Percentiles rank a stretch among this genome's conserved stretches.
phyloP scores from a whole-genome alignment of 176 grass and related monocot genomes.

The Themeda triandra region DNA sequence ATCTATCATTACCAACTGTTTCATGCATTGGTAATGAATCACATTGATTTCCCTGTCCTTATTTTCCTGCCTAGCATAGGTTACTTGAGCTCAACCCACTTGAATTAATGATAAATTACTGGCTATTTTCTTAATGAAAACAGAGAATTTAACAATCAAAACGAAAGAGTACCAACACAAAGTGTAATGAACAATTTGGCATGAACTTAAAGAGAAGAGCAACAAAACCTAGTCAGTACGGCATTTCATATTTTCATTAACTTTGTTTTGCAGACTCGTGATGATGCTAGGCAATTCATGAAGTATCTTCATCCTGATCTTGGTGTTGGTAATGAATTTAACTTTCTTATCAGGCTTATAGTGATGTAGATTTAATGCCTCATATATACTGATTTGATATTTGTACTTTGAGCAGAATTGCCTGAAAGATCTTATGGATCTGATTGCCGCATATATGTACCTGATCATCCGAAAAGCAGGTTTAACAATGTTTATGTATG shows the following conservation, averaged over 20 bases:
- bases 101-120: background rate
- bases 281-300: slow-evolving; percentile 96
- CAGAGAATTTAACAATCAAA: background rate
- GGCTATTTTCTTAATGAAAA: background rate
- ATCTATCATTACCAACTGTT: background rate
- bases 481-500: slow-evolving; percentile 99
- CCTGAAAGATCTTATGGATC: slow-evolving; percentile 98
- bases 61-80: background rate
- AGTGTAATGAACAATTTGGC: background rate
- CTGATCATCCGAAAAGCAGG: slow-evolving; percentile 91
- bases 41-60: background rate
- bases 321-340: slow-evolving; percentile 73
- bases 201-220: background rate
- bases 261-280: slow-evolving; percentile 64
- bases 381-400: slow-evolving; percentile 24
- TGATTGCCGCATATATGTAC: slow-evolving; percentile 97
- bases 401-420: slow-evolving; percentile 58
- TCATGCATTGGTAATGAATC: background rate
- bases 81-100: background rate
- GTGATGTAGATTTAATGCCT: slow-evolving; percentile 17
- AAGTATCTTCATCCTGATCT: slow-evolving; percentile 94
- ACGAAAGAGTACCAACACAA: background rate
- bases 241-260: slow-evolving; percentile 15
- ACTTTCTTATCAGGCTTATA: slow-evolving; percentile 15
- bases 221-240: background rate